Evolutionary conservation across 345 rosid genomes (phyloP).

Genomic region (Salix viminalis): DNA sequence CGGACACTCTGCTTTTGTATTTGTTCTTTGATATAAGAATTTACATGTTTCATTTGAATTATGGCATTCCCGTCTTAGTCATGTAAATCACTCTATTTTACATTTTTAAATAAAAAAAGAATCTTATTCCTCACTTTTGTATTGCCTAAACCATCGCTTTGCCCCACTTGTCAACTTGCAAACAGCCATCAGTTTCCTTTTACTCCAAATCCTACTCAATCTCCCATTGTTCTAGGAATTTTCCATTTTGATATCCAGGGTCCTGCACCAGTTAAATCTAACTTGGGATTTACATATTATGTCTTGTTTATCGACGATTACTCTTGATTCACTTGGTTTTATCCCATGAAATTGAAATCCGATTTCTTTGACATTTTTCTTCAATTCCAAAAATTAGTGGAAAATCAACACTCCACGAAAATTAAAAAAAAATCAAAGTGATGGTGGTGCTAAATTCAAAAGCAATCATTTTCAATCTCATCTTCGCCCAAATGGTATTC

Average conservation of each 20-base stretch:
- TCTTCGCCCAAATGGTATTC: not conserved
- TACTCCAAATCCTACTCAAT: not conserved
- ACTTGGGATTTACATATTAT: not conserved
- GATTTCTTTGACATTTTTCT: not conserved
- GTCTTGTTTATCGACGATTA: not conserved
- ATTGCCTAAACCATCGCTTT: not conserved
- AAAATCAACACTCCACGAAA: not conserved
- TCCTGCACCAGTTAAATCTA: not conserved
- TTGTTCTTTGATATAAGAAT: not conserved
- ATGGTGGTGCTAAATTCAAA: not conserved
- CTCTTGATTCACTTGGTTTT: not conserved
- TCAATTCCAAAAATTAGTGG: not conserved
- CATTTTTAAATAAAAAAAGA: not conserved
- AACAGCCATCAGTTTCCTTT: slow-evolving; percentile 1
- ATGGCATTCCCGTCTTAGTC: slow-evolving; percentile 9
- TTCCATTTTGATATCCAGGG: not conserved
- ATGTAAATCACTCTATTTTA: not conserved
- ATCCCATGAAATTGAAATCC: not conserved
- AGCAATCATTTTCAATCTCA: not conserved
- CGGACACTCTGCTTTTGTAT: not conserved
- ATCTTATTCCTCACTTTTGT: not conserved
- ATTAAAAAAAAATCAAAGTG: slow-evolving; percentile 2
- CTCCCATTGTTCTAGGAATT: not conserved
- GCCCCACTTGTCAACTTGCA: slow-evolving; percentile 7
- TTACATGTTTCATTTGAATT: slow-evolving; percentile 1